Conservation (phyloP, 2,329 filamentous ascomycete genomes). For the Sclerotinia subarctica region DNA sequence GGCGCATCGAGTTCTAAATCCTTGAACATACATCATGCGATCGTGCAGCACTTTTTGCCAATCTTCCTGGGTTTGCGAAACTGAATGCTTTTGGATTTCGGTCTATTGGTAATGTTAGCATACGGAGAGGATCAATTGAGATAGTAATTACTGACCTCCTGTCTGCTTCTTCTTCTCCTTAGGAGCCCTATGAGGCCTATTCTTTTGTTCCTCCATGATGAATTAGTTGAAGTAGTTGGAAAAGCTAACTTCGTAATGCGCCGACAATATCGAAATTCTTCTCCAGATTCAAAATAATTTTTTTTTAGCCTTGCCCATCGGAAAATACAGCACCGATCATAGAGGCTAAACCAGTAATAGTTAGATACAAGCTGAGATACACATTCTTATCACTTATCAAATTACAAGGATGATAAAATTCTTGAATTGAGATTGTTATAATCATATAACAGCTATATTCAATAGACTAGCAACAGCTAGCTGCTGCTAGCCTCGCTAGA, state of each 20-base stretch:
- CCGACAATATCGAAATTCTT: conserved; percentile 15
- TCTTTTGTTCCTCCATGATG: conserved; percentile 76
- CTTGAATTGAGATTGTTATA: background rate
- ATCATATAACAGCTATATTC: background rate
- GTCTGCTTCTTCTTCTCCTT: conserved; percentile 85
- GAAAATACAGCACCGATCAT: conserved; percentile 5
- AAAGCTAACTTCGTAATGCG: conserved; percentile 11
- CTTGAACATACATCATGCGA: conserved; percentile 49
- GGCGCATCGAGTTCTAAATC: background rate
- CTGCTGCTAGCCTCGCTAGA: background rate
- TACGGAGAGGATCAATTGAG: background rate
- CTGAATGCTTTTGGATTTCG: conserved; percentile 40
- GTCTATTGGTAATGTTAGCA: conserved; percentile 30
- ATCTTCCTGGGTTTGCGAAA: conserved; percentile 40
- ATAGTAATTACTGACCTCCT: conserved; percentile 48
- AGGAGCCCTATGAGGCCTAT: conserved; percentile 78
- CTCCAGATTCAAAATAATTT: conserved; percentile 8
- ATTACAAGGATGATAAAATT: background rate
- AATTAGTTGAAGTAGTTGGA: background rate
- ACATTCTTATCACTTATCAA: conserved; percentile 10
- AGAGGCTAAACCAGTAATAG: background rate
- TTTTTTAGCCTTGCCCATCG: background rate
- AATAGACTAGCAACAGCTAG: background rate
- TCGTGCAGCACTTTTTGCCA: conserved; percentile 45
- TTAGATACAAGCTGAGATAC: fast-evolving